Base-by-base conservation (phyloP, 805 yeast genomes). In the Yarrowia sp. region DNA sequence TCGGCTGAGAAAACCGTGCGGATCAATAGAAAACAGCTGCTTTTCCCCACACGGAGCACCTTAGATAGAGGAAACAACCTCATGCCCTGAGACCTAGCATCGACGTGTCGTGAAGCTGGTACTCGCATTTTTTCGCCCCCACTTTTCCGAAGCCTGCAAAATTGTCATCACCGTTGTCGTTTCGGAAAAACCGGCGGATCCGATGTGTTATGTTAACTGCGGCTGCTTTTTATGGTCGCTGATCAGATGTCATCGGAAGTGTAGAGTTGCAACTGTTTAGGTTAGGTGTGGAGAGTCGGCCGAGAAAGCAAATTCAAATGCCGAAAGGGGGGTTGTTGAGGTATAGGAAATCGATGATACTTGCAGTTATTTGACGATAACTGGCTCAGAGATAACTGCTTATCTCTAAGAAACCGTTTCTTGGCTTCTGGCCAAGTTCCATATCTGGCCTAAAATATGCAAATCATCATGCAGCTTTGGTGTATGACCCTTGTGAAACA, bases 151-250 rank as follows among this genome's bases (percentile, higher is more conserved):
- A 9, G 30, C 14, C 47, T 13, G 10, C 30, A 13, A 5, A 10
- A 2, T 44, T 19, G 13, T n/a, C 15, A 24, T 24, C 30, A 24
- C 30, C 30, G 30, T 20, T 13, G n/a, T 33, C n/a, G 12, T 20
- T 1, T 3, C 56, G 42, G 42, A 17, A 7, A 50, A 50, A 17
- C 56, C 30, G 40, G 38, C 42, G 56, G 56, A 12, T 13, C 39
- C 40, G 42, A 50, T 50, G 42, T 34, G 56, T 17, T 34, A 6
- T 34, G 56, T 50, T 50, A 6, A 12, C 55, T 49, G 42, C 56
- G 56, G 56, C 56, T 50, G 56, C 56, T 34, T 50, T 34, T 50
- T 34, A 34, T 33, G 30, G 56, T 12, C 42, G 56, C 56, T 50
- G 56, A 50, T 50, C 56, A 17, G 56, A 34, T 50, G 56, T 50